Base-by-base conservation (phyloP, 352 stramenopile species). In the Pythium scleroteichum region DNA sequence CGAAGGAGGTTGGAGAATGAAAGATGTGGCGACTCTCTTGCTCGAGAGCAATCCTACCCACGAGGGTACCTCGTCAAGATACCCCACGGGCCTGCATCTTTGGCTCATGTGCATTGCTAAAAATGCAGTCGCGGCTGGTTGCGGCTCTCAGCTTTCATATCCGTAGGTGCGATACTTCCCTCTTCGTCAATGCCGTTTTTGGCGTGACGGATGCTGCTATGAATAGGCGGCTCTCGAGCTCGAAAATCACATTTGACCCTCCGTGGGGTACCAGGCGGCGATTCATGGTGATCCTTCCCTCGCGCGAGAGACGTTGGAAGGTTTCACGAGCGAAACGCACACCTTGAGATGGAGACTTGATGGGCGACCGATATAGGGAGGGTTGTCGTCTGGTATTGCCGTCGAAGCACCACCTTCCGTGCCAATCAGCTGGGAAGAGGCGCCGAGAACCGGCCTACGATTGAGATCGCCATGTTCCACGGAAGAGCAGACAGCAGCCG, bases 401-500 rank as follows among this genome's bases (percentile, higher is more conserved):
- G n/a, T n/a, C n/a, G n/a, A n/a, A n/a, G n/a, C n/a, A 38, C 17
- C 26, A 12, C 12, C 12, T 33, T 17, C 27, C 4, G 23, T 17
- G 12, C 40, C 20, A 60, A 45, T 45, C 39, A 45, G 39, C 39
- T 39, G 33, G 14, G 33, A 39, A 39, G 8, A 8, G 8, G 33
- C 33, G 33, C 8, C 33, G 33, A 22, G 40, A 47, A 29, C 33
- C 17, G n/a, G n/a, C n/a, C n/a, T n/a, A 22, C 19, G n/a, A 48
- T 12, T 20, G 13, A 39, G 14, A 2, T 14, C 35, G 33, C 20
- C 17, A 68, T 72, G 59, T 72, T 72, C 38, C 42, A 24, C 17
- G 59, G 59, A 4, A 59, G 59, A 10, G 59, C 65, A 2, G 64
- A 71, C 41, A 71, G 64, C 42, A 71, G 64, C 39, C 57, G 64